A percentile compares a stretch with the other conserved stretches of the same genome.
phyloP scores from a whole-genome alignment of 371 early-diverging fungal species.

The Actinomucor elegans region DNA sequence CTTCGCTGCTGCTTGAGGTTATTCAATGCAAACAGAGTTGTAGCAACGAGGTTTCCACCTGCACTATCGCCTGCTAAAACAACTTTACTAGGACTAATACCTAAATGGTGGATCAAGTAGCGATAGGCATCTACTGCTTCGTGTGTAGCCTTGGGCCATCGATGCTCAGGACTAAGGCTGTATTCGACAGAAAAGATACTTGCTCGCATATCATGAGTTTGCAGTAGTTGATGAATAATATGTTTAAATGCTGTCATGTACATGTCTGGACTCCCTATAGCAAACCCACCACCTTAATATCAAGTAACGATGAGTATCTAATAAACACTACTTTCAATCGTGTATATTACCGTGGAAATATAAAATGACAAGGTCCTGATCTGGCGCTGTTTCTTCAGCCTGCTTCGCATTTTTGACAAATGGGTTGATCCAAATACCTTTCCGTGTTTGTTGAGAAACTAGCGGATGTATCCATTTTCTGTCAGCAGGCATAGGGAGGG shows the following conservation, averaged over 20 bases:
- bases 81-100: constrained; percentile 12
- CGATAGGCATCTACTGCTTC: constrained; percentile 27
- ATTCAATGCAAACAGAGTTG: constrained; percentile 14
- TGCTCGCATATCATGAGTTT: constrained; percentile 9
- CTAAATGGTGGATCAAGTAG: constrained; percentile 19
- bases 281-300: constrained; percentile 29
- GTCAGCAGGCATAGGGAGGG: constrained; percentile 8
- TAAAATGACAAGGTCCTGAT: constrained; percentile 23
- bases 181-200: constrained; percentile 32
- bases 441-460: constrained; percentile 14
- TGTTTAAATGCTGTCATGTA: constrained; percentile 19
- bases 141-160: constrained; percentile 25
- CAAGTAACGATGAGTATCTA: not conserved
- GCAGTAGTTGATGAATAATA: constrained; percentile 12
- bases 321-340: not conserved
- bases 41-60: constrained; percentile 25
- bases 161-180: constrained; percentile 17
- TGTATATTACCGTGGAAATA: constrained; percentile 16
- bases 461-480: constrained; percentile 16
- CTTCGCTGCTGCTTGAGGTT: constrained; percentile 1
- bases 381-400: constrained; percentile 8
- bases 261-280: constrained; percentile 24
- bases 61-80: constrained; percentile 30
- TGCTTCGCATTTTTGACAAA: constrained; percentile 1
- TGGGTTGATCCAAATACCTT: constrained; percentile 27